phyloP scores from a whole-genome alignment of 2,329 filamentous ascomycete species.

The Nemania serpens region DNA sequence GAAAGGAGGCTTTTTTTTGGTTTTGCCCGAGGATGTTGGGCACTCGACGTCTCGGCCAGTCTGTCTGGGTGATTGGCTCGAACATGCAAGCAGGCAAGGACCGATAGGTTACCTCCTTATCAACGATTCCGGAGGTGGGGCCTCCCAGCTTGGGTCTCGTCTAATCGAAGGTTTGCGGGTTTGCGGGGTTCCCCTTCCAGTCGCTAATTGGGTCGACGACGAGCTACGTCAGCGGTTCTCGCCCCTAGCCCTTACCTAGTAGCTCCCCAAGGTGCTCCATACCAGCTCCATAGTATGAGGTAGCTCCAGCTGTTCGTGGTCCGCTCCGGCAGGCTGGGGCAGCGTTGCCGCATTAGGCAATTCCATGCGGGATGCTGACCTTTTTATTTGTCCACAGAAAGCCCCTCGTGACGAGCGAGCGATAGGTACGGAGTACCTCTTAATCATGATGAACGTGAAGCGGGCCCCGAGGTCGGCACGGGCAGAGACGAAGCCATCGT shows the following conservation, averaged over 20 bases:
- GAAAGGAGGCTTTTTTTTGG: not conserved
- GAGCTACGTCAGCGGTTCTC: slow-evolving; percentile 26
- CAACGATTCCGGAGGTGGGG: slow-evolving; percentile 29
- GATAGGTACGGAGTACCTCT: not conserved
- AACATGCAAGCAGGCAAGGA: not conserved
- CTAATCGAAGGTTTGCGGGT: slow-evolving; percentile 17
- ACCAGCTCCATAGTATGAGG: too few relatives aligned
- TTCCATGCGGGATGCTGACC: slow-evolving; percentile 20
- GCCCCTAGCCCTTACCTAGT: too few relatives aligned
- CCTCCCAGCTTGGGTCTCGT: slow-evolving; percentile 14
- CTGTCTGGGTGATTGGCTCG: slow-evolving; percentile 10
- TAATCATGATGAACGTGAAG: slow-evolving; percentile 1
- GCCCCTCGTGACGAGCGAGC: not conserved
- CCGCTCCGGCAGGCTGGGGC: not conserved
- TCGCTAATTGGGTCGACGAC: slow-evolving; percentile 14
- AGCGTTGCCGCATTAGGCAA: slow-evolving; percentile 22
- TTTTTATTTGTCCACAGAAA: slow-evolving; percentile 19
- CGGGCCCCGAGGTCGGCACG: slow-evolving; percentile 9
- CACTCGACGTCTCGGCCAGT: not conserved
- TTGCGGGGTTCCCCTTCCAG: slow-evolving; percentile 33
- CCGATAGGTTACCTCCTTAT: slow-evolving; percentile 24
- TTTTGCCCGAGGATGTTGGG: too few relatives aligned
- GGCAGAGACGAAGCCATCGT: not conserved
- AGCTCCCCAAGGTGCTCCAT: too few relatives aligned
- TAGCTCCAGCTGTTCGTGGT: slow-evolving; percentile 17